These are phyloP conservation scores for Candida palmyrensis DNA, from an alignment of 805 yeast species.

Conservation along the genomic window DNA sequence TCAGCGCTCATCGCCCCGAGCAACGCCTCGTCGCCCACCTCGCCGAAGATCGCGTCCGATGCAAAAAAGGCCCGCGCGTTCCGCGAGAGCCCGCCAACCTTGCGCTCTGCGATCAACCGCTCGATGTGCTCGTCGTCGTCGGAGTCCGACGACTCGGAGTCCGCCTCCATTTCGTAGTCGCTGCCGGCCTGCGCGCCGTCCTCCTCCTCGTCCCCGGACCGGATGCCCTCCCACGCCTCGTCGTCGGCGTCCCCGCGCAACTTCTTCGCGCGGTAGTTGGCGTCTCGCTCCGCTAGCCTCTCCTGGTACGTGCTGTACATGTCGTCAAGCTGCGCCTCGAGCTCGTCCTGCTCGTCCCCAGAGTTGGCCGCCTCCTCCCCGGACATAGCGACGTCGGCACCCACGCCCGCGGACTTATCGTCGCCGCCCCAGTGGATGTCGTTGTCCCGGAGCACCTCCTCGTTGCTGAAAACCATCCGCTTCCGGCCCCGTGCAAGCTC, in stretches of 20 bases:
- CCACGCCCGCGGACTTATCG: conserved; percentile 14
- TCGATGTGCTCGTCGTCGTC: conserved; percentile 72
- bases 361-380: conserved; percentile 21
- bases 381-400: conserved; percentile 9
- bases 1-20: conserved; percentile 31
- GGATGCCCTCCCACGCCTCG: conserved; percentile 74
- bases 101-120: conserved; percentile 47
- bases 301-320: conserved; percentile 76
- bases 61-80: conserved; percentile 36
- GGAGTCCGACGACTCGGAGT: conserved; percentile 42
- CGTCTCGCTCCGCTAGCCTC: conserved; percentile 61
- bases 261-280: conserved; percentile 61
- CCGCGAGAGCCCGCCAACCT: conserved; percentile 27
- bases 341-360: conserved; percentile 46
- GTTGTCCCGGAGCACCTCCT: conserved; percentile 49
- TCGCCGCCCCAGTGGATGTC: conserved; percentile 54
- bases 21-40: conserved; percentile 44
- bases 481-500: conserved; percentile 75
- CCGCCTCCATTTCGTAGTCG: conserved; percentile 40
- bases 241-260: conserved; percentile 75
- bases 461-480: conserved; percentile 52
- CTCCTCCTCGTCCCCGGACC: conserved; percentile 37
- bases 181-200: conserved; percentile 29
- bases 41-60: conserved; percentile 35
- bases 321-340: conserved; percentile 77